phyloP scores from a whole-genome alignment of 805 yeast species.

The Starmerella bombicola region DNA sequence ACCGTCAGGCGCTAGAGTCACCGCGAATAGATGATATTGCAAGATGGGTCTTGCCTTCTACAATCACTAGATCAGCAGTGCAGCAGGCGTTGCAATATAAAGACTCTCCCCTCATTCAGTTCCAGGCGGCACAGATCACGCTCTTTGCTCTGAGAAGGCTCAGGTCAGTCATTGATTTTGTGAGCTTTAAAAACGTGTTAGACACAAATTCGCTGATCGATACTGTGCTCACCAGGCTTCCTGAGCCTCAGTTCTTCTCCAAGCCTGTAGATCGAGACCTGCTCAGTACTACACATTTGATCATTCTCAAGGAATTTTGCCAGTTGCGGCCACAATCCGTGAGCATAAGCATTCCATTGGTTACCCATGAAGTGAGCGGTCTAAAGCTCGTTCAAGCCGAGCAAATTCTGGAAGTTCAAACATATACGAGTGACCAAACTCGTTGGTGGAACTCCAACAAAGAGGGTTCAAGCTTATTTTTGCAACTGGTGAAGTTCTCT shows the following conservation, averaged over 20 bases:
- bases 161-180: slow-evolving; percentile 28
- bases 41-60: slow-evolving; percentile 45
- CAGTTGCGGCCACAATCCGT: slow-evolving; percentile 6
- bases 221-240: slow-evolving; percentile 28
- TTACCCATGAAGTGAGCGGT: slow-evolving; percentile 15
- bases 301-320: slow-evolving; percentile 10
- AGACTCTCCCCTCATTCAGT: slow-evolving; percentile 43
- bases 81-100: slow-evolving; percentile 42
- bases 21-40: neutral
- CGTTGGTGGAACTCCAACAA: slow-evolving; percentile 67
- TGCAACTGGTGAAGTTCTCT: slow-evolving; percentile 48
- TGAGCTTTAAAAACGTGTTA: slow-evolving; percentile 36
- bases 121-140: slow-evolving; percentile 50
- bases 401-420: slow-evolving; percentile 48
- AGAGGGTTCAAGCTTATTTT: slow-evolving; percentile 48
- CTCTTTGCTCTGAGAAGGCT: slow-evolving; percentile 44
- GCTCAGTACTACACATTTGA: slow-evolving; percentile 13
- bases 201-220: slow-evolving; percentile 24
- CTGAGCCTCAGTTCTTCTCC: slow-evolving; percentile 25
- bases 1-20: neutral
- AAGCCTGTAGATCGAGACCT: slow-evolving; percentile 9
- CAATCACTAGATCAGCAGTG: slow-evolving; percentile 46
- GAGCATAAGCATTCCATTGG: slow-evolving; percentile 8
- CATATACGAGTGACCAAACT: slow-evolving; percentile 39
- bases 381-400: slow-evolving; percentile 23